Evolutionary conservation across 148 eudicot species (phyloP).

Genomic region (Silene conica): DNA sequence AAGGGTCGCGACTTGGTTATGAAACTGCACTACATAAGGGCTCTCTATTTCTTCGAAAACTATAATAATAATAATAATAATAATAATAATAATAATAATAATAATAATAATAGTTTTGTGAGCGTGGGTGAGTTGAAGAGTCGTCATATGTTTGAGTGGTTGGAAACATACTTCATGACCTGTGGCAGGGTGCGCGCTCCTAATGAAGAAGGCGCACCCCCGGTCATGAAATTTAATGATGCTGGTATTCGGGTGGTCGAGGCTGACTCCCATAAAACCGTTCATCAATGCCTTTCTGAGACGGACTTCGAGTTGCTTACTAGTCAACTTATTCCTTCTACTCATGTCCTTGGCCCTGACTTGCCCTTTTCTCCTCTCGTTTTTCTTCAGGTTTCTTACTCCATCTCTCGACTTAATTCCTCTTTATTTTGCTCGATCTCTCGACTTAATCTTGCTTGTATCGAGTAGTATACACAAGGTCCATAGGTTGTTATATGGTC

Average conservation of each 20-base stretch:
- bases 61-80: neutral
- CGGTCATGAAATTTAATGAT: constrained; percentile 57
- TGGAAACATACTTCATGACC: constrained; percentile 28
- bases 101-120: neutral
- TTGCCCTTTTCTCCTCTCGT: constrained; percentile 54
- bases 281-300: constrained; percentile 48
- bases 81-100: neutral
- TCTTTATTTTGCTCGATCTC: too few relatives aligned
- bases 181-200: constrained; percentile 53
- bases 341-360: constrained; percentile 52
- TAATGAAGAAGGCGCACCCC: constrained; percentile 23
- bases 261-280: constrained; percentile 34
- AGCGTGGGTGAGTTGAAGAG: constrained; percentile 32
- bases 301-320: constrained; percentile 20
- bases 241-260: constrained; percentile 57
- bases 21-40: constrained; percentile 59
- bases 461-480: too few relatives aligned
- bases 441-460: too few relatives aligned
- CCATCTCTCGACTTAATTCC: neutral
- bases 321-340: constrained; percentile 36
- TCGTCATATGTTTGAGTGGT: constrained; percentile 32
- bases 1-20: constrained; percentile 47
- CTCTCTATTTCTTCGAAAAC: constrained; percentile 43
- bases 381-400: constrained; percentile 44
- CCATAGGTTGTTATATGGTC: too few relatives aligned